Evolutionary conservation across 192 early-diverging fungal genomes (phyloP).

Genomic region (Backusella circina): DNA sequence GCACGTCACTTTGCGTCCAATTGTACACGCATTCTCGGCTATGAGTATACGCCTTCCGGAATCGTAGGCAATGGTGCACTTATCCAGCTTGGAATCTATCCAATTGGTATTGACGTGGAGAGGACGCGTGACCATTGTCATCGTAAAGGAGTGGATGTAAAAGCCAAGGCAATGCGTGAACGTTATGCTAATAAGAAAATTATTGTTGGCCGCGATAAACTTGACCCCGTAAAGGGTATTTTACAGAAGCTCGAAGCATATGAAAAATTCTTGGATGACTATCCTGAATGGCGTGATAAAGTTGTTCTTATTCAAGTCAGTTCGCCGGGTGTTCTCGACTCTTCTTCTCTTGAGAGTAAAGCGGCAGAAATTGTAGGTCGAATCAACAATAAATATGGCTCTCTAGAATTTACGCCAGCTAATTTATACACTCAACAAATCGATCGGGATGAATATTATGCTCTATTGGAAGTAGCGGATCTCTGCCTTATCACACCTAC

Average conservation of each 20-base stretch:
- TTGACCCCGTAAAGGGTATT: constrained; percentile 93
- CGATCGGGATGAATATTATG: constrained; percentile 95
- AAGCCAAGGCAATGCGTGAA: constrained; percentile 77
- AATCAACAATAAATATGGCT: constrained; percentile 94
- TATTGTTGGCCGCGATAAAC: constrained; percentile 94
- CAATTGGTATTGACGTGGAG: constrained; percentile 94
- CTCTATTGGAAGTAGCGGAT: constrained; percentile 90
- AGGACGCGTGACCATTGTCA: constrained; percentile 63
- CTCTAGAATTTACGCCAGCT: constrained; percentile 94
- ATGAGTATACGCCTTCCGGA: constrained; percentile 86
- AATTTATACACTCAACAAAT: constrained; percentile 90
- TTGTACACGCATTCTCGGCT: constrained; percentile 92
- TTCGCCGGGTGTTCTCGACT: constrained; percentile 71
- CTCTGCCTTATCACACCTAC: constrained; percentile 87
- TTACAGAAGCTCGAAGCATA: constrained; percentile 94
- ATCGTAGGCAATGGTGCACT: constrained; percentile 78
- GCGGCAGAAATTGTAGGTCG: constrained; percentile 87
- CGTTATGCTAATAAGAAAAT: constrained; percentile 88
- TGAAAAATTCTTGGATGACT: constrained; percentile 85
- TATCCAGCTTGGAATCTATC: constrained; percentile 86
- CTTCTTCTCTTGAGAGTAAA: constrained; percentile 71
- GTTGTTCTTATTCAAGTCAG: constrained; percentile 96
- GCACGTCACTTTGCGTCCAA: constrained; percentile 89
- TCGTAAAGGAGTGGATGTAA: constrained; percentile 61
- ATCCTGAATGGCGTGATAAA: constrained; percentile 90